Evolutionary conservation across 2,329 filamentous ascomycete genomes (phyloP).

Genomic region (Aspergillus sojae): DNA sequence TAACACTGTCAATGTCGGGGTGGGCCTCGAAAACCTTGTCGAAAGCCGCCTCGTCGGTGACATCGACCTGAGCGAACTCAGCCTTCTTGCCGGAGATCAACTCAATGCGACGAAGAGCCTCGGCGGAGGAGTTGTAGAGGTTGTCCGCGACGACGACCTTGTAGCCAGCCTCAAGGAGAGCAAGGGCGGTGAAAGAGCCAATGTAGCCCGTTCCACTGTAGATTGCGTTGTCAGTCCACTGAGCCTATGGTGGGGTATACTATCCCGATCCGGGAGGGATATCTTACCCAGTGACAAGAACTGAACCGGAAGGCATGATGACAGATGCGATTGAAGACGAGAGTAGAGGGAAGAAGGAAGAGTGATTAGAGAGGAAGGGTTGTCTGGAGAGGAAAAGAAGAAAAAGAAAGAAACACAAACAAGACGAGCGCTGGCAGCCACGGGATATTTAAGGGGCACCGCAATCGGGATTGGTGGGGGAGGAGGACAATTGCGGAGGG

Average conservation of each 20-base stretch:
- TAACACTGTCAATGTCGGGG: slow-evolving; percentile 94
- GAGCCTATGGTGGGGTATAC: background rate
- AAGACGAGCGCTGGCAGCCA: background rate
- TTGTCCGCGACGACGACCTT: slow-evolving; percentile 96
- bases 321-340: slow-evolving; percentile 7
- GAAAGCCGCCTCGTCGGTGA: slow-evolving; percentile 81
- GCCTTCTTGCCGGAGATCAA: slow-evolving; percentile 87
- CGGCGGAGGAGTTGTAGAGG: slow-evolving; percentile 93
- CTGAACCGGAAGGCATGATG: slow-evolving; percentile 78
- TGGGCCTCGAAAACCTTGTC: slow-evolving; percentile 87
- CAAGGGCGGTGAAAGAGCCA: slow-evolving; percentile 92
- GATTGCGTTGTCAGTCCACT: slow-evolving; percentile 23
- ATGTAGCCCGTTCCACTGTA: slow-evolving; percentile 96
- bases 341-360: background rate
- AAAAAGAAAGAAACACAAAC: slow-evolving; percentile 5
- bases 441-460: slow-evolving; percentile 13
- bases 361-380: slow-evolving; percentile 4
- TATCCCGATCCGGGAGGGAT: slow-evolving; percentile 22
- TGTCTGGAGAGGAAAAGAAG: slow-evolving; percentile 5
- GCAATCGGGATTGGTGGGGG: slow-evolving; percentile 5
- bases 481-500: slow-evolving; percentile 6
- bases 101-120: slow-evolving; percentile 93
- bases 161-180: slow-evolving; percentile 91
- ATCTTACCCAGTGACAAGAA: slow-evolving; percentile 87
- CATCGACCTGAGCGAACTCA: slow-evolving; percentile 80